Evolutionary conservation across 2,329 filamentous ascomycete species (phyloP), one percentile per base, ranked within the genome.

Genomic region (Fusarium euwallaceae): DNA sequence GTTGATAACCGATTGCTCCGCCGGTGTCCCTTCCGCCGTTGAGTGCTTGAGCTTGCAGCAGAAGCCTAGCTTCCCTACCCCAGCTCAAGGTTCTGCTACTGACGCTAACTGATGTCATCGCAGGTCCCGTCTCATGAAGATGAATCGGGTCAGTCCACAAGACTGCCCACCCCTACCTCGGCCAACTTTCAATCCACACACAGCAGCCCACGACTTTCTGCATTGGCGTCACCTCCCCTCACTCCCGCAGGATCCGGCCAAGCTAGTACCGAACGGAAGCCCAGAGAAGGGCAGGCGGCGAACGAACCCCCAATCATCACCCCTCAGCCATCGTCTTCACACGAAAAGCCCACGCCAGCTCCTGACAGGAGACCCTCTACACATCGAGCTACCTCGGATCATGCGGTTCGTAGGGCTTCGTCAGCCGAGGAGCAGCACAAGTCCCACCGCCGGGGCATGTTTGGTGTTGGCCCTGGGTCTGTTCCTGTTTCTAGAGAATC

Each of bases 221-320:
- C 93, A 67, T 90, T 97, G 84, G 93, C 96, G 77, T 97, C 95
- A 12, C 96, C 96, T 75, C 95, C 95, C 48, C 88, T 98, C 62
- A 98, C 95, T 14, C 96, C 96, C 20, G 92, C 95, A 64, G 95
- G 92, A 61, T 96, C 94, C 51, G 85, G 85, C 22, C 83, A 83
- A 81, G 80, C 76, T 53, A 80, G 74, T 41, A 73, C 77, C 4
- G 75, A 78, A 20, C 80, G 80, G 55, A 83, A 79, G 70, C 64
- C 78, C 78, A 78, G 75, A 77, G 82, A 79, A 70, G 84, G 81
- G 32, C 79, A 81, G 48, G 82, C 86, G 45, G 83, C 86, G 70
- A 73, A 76, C 67, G 83, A 84, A 37, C 79, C 81, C 9, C 82
- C 84, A 24, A 87, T 90, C 66, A 91, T 94, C 78, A 94, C 92